Base-by-base conservation (phyloP, 495 filamentous ascomycete genomes). In the Daldinia caldariorum region DNA sequence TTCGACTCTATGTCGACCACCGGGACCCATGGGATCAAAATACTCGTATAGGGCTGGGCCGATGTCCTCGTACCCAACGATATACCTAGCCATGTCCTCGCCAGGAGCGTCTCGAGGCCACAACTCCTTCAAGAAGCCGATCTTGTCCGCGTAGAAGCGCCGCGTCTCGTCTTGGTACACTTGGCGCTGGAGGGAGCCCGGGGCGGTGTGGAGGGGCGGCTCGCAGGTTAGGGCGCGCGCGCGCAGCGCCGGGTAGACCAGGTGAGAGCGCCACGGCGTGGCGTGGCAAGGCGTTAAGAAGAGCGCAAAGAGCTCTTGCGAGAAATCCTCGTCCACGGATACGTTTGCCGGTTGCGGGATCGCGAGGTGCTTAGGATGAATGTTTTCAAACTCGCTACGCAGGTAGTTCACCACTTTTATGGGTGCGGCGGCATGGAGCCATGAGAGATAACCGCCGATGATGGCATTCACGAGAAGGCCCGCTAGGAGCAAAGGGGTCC, bases 281-380 rank as follows among this genome's bases (percentile, higher is more conserved):
- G 91, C 91, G 82, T 99, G 96, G 79, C 95, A 99, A 14, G 96
- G 95, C 85, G 95, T 97, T n/a, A 99, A 85, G 79, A 98, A 97
- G 4, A 90, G 92, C 6, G 88, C 90, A 39, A 92, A 93, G 32
- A 90, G 88, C 57, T 77, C 75, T 35, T 75, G 75, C 34, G 47
- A 43, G 45, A 72, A 69, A 34, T 85, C 80, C 45, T 74, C 53
- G 29, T 70, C 56, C 51, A 14, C 63, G 29, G 56, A 45, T 22
- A 49, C 43, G 60, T 67, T 74, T 38, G 55, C 72, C 41, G 43
- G 67, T 50, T 67, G 76, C 61, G 72, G 37, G 16, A 81, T 53
- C 32, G 74, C 45, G 3, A 84, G 76, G 56, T 74, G 50, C 35
- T 76, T 63, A 5, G 76, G 76, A 71, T 84, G 81, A 55, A 86